Base-by-base conservation (phyloP, 1,284 basidiomycete species). In the Pseudozyma sp. region DNA sequence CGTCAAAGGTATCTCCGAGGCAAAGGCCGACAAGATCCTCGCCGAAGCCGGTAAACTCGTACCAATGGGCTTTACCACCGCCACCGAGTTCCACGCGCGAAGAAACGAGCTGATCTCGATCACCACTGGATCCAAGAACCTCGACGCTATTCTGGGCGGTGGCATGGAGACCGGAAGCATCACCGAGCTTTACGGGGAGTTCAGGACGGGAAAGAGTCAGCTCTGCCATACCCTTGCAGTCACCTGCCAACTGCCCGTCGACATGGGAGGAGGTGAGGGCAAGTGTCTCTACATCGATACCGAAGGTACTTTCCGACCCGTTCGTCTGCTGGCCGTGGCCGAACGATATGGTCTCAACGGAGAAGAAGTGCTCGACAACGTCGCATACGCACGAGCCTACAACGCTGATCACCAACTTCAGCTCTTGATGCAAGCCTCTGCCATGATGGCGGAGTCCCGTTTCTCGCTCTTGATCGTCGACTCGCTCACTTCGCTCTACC, bases 281-380 rank as follows among this genome's bases (percentile, higher is more conserved):
- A 99, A 99, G 87, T 98, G 96, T 83, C 88, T 99, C 51, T 99
- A 96, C 86, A 98, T 99, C 86, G 97, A 99, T 86, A 99, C 97
- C 0, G 96, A 99, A 85, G 95, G 95, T 11, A 99, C 97, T 3
- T 99, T 99, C 88, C 94, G 97, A 76, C 97, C 97, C 16, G 92
- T 94, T 40, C 93, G 97, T 66, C 88, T 99, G 59, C 89, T 99
- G 35, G 93, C 96, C 0, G 94, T 97, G 5, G 96, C 97, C 1
- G 96, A 98, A 87, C 89, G 97, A 55, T 95, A 92, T 83, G 97
- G 97, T 8, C 88, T 99, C 77, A 95, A 95, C 77, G 95, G 95
- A 43, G 94, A 99, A 85, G 96, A 98, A 85, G 97, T 98, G 3
- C 87, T 99, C 71, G 97, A 99, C 86, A 99, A 99, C 81, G 93